phyloP scores from a whole-genome alignment of 2,329 filamentous ascomycete species.

The Penicillium thymicola region DNA sequence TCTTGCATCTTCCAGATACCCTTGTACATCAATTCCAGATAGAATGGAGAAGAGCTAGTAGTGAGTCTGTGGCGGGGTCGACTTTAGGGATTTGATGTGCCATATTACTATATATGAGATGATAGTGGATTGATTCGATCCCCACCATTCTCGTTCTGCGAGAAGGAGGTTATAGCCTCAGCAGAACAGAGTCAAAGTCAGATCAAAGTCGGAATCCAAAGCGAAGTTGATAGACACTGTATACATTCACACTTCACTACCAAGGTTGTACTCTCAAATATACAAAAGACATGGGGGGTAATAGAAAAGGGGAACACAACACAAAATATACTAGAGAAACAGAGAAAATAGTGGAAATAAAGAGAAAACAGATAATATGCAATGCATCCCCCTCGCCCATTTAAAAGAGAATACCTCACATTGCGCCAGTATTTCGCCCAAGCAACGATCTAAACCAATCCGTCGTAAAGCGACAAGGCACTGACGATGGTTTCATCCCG shows the following conservation, averaged over 20 bases:
- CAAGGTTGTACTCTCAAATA: conserved; percentile 6
- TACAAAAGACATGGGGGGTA: conserved; percentile 7
- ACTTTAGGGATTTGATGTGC: conserved; percentile 7
- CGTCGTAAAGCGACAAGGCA: conserved; percentile 92
- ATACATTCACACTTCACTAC: not conserved
- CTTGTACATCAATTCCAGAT: conserved; percentile 28
- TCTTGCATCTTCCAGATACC: conserved; percentile 23
- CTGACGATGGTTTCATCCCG: conserved; percentile 98
- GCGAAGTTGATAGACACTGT: not conserved
- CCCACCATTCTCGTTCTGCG: not conserved
- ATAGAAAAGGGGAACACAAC: not conserved
- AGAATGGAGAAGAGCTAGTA: conserved; percentile 22
- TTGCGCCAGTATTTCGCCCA: conserved; percentile 25
- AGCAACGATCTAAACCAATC: conserved; percentile 64
- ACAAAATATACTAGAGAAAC: not conserved
- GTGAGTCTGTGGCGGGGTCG: conserved; percentile 8
- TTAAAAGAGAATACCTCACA: conserved; percentile 8
- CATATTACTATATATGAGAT: conserved; percentile 8
- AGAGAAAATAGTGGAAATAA: not conserved
- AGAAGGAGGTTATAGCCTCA: not conserved
- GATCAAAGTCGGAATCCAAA: not conserved
- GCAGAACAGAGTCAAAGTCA: not conserved
- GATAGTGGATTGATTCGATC: not conserved
- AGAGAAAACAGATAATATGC: not conserved
- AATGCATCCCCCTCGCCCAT: conserved; percentile 5